These are phyloP conservation scores for Talaromyces piceae DNA, from an alignment of 2,329 filamentous ascomycete genomes.

Conservation along the genomic window DNA sequence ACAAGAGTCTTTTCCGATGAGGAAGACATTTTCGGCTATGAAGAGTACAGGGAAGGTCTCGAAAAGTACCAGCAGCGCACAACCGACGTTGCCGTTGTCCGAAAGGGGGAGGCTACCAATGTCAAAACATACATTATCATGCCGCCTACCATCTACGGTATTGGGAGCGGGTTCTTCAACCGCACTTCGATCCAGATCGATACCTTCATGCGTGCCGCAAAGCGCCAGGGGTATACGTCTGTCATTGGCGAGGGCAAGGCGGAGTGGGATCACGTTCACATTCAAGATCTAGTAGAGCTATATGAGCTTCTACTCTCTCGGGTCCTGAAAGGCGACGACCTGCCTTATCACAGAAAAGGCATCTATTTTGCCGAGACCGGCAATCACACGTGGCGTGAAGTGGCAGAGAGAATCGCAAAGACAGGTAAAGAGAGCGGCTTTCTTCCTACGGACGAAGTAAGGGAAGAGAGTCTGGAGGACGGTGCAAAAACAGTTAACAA, in stretches of 20 bases:
- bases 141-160: slow-evolving; percentile 44
- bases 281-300: background rate
- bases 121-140: slow-evolving; percentile 43
- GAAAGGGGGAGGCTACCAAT: slow-evolving; percentile 30
- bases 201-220: background rate
- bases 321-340: background rate
- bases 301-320: slow-evolving; percentile 1
- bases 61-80: slow-evolving; percentile 39
- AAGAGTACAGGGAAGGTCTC: slow-evolving; percentile 29
- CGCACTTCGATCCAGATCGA: background rate
- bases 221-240: background rate
- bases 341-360: background rate
- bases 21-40: slow-evolving; percentile 39
- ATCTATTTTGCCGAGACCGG: slow-evolving; percentile 3
- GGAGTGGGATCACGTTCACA: background rate
- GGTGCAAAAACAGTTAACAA: background rate
- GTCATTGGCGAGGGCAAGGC: background rate
- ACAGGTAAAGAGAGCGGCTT: background rate
- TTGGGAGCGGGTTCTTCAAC: background rate
- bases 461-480: background rate
- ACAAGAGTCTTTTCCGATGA: slow-evolving; percentile 36
- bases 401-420: slow-evolving; percentile 3
- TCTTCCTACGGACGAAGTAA: background rate
- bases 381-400: slow-evolving; percentile 1
- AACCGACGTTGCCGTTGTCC: slow-evolving; percentile 38